phyloP scores from a whole-genome alignment of 1,139 yeast genomes.

The Candida gigantensis region DNA sequence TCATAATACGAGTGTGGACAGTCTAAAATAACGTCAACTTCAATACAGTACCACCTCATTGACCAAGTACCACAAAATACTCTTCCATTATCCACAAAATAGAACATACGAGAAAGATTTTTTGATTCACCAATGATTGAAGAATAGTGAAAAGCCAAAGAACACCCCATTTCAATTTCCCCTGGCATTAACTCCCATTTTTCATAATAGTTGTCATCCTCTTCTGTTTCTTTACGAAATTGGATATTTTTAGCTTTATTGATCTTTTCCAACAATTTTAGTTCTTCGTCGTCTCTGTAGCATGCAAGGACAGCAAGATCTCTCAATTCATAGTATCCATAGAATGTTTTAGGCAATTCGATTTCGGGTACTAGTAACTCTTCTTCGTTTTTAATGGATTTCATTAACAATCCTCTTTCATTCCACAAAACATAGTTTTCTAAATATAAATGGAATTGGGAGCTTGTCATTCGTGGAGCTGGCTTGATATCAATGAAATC shows the following conservation, averaged over 20 bases:
- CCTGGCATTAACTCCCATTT: neutral
- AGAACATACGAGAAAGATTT: neutral
- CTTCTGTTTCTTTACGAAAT: neutral
- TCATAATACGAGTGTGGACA: neutral
- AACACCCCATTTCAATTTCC: neutral
- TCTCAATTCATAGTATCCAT: constrained; percentile 1
- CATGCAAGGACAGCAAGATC: neutral
- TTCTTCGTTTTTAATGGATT: neutral
- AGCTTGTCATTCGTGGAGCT: neutral
- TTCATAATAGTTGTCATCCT: neutral
- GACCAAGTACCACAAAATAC: neutral
- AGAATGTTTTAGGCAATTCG: neutral
- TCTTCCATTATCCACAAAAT: neutral
- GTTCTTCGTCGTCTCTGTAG: constrained; percentile 1
- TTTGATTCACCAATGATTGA: neutral
- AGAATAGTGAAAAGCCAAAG: neutral
- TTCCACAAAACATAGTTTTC: neutral
- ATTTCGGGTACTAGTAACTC: neutral
- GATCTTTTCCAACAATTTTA: neutral
- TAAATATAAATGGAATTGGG: neutral
- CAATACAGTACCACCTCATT: neutral
- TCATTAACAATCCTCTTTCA: neutral
- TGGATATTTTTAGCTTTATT: neutral
- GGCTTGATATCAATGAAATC: neutral
- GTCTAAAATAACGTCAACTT: neutral